Conservation (phyloP, 371 early-diverging fungal species). For the Syncephalis fuscata region DNA sequence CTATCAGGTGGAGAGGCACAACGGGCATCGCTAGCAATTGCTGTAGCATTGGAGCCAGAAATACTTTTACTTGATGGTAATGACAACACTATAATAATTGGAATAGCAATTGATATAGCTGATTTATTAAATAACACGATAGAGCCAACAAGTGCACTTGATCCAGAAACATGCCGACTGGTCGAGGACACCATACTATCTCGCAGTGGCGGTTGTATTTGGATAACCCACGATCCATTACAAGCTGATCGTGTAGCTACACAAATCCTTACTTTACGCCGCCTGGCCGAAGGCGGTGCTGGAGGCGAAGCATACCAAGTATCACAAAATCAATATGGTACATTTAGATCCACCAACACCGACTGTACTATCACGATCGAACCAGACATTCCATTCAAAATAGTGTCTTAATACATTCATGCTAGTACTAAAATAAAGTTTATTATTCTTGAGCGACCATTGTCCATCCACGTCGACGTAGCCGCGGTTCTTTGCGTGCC, state of each 20-base stretch:
- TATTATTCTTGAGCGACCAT: slow-evolving; percentile 12
- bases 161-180: slow-evolving; percentile 43
- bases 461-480: slow-evolving; percentile 31
- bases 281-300: not conserved
- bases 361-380: too few relatives aligned
- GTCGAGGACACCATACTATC: slow-evolving; percentile 54
- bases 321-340: too few relatives aligned
- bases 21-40: slow-evolving; percentile 63
- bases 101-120: too few relatives aligned
- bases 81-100: not conserved
- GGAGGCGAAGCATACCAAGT: too few relatives aligned
- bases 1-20: slow-evolving; percentile 85
- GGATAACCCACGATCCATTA: slow-evolving; percentile 66
- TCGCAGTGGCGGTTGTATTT: slow-evolving; percentile 32
- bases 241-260: slow-evolving; percentile 56
- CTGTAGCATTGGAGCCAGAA: slow-evolving; percentile 61
- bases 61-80: slow-evolving; percentile 69
- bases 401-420: too few relatives aligned
- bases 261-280: not conserved
- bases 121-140: too few relatives aligned
- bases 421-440: too few relatives aligned
- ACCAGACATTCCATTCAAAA: too few relatives aligned
- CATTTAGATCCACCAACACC: too few relatives aligned
- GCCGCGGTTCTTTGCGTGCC: slow-evolving; percentile 29
- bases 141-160: slow-evolving; percentile 81